phyloP scores from a whole-genome alignment of 768 basidiomycete species.

The Tulasnella sp. region DNA sequence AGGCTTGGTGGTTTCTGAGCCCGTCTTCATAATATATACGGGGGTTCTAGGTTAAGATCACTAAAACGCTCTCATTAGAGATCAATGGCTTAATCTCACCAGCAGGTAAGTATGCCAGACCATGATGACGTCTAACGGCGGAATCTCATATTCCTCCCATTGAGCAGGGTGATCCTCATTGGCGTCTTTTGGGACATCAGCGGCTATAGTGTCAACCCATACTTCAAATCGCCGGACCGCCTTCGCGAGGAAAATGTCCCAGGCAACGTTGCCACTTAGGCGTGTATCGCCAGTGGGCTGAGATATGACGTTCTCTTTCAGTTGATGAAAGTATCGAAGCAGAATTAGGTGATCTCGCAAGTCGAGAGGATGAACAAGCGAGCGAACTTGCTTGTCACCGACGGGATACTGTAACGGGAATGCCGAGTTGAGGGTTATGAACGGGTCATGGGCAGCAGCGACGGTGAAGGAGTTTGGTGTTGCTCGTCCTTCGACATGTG shows the following conservation, averaged over 20 bases:
- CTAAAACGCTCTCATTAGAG: too few species aligned
- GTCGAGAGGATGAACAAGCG: background rate
- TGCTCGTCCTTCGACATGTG: too few species aligned
- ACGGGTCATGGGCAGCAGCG: too few species aligned
- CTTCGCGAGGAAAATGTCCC: constrained; percentile 17
- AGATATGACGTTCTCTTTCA: background rate
- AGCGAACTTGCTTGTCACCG: background rate
- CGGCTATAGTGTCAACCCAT: too few species aligned
- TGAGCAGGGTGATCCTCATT: too few species aligned
- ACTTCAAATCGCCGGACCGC: constrained; percentile 18
- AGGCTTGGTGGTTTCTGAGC: background rate
- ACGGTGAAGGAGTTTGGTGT: too few species aligned
- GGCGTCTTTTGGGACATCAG: too few species aligned
- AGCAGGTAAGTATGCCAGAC: constrained; percentile 19
- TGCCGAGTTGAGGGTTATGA: too few species aligned
- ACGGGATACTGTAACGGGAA: too few species aligned
- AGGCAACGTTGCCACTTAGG: constrained; percentile 14
- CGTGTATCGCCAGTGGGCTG: background rate
- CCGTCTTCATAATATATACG: constrained; percentile 18
- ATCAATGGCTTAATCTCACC: too few species aligned
- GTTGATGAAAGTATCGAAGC: background rate
- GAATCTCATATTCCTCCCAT: too few species aligned
- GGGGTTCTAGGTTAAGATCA: constrained; percentile 15
- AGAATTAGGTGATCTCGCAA: background rate
- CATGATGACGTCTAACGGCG: constrained; percentile 19